Conservation (phyloP, 768 basidiomycete species). For the Cystofilobasidium ferigula region DNA sequence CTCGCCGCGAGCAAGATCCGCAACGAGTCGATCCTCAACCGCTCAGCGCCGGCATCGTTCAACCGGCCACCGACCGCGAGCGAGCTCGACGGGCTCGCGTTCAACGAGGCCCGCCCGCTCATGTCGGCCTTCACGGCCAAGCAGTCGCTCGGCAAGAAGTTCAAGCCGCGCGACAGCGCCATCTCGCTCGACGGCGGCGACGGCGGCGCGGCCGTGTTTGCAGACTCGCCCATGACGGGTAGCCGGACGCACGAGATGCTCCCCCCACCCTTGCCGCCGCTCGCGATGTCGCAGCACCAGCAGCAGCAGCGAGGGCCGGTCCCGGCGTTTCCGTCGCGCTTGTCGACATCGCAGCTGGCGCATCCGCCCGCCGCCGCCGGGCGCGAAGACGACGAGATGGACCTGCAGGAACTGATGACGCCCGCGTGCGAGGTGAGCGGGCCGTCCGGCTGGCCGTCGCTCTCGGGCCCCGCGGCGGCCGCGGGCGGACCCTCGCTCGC, state of each 20-base stretch:
- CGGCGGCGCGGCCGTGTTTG: too few species aligned
- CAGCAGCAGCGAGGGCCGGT: slow-evolving; percentile 3
- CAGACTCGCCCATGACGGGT: slow-evolving; percentile 15
- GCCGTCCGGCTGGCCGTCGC: slow-evolving; percentile 15
- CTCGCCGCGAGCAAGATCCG: background rate
- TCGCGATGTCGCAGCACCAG: too few species aligned
- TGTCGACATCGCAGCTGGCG: background rate
- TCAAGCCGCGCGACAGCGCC: slow-evolving; percentile 23
- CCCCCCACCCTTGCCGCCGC: background rate
- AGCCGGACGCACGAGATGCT: background rate
- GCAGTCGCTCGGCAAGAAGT: slow-evolving; percentile 23
- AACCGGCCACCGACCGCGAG: background rate
- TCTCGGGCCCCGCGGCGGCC: background rate
- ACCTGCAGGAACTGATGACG: slow-evolving; percentile 14
- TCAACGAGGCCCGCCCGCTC: slow-evolving; percentile 25
- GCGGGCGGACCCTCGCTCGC: background rate
- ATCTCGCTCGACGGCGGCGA: slow-evolving; percentile 17
- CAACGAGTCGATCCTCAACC: slow-evolving; percentile 16
- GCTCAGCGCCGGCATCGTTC: slow-evolving; percentile 23
- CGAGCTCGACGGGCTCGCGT: slow-evolving; percentile 4
- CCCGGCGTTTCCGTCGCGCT: slow-evolving; percentile 11
- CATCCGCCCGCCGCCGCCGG: background rate
- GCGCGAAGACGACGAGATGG: slow-evolving; percentile 8
- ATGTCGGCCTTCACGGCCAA: slow-evolving; percentile 24
- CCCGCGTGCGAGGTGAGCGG: background rate